Evolutionary conservation across 2,329 filamentous ascomycete genomes (phyloP), one percentile per base, ranked within the genome.

Genomic region (Xylariales sp.): DNA sequence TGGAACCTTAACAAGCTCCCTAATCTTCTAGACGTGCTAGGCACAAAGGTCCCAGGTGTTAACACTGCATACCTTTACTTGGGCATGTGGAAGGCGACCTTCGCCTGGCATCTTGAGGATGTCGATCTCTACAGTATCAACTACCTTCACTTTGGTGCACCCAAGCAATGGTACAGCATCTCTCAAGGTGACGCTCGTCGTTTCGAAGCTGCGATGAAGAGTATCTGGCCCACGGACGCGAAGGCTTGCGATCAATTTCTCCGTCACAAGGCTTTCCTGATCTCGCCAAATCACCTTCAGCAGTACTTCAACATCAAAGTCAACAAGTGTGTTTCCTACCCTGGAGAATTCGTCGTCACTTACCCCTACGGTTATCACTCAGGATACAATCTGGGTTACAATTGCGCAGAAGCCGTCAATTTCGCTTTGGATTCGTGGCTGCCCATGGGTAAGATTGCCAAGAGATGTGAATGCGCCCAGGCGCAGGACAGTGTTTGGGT

Each of bases 51-150:
- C 7, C 94, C 93, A 3, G 93, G 93, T 51, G 94, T 98, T 58
- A 98, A 98, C 58, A 98, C 91, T 2, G 91, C 93, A 2, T 98
- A 98, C 58, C 78, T 98, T 2, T 98, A 98, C 59, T 74, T 98
- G 45, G 93, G 93, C 31, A 98, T 98, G 93, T 98, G 93, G 93
- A 97, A 97, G 64, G 91, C 93, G 10, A 97, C 93, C 0, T 98
- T 98, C 61, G 93, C 93, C 7, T 98, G 93, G 93, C 93, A 98
- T 75, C 69, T 98, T 40, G 93, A 98, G 61, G 93, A 98, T 60
- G 91, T 98, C 31, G 93, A 98, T 68, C 78, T 98, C 4, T 98
- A 98, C 79, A 97, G 90, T 62, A 98, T 98, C 74, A 98, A 98
- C 68, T 98, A 96, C 62, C 89, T 98, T 45, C 93, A 98, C 59